These are phyloP conservation scores for Elaeis guineensis DNA, from an alignment of 176 grass and related monocot genomes.

Conservation along the genomic window DNA sequence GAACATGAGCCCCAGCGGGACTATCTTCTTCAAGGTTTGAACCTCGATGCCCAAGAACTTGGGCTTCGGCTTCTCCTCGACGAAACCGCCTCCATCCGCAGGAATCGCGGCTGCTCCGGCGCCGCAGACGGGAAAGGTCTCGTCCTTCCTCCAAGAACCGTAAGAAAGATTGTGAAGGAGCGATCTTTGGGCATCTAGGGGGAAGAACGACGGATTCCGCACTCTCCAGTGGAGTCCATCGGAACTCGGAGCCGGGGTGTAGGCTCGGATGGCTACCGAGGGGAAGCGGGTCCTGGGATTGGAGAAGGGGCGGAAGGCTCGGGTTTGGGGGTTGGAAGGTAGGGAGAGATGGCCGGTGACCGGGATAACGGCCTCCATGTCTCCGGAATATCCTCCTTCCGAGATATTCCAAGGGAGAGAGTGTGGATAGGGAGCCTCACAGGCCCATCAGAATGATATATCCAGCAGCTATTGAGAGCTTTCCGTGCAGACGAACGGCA, in stretches of 20 bases:
- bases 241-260: conserved; percentile 4
- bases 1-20: conserved; percentile 94
- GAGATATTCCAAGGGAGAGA: conserved; percentile 2
- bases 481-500: too few species aligned
- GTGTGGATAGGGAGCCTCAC: not conserved
- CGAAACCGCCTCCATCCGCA: not conserved
- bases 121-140: conserved; percentile 10
- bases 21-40: conserved; percentile 76
- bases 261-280: conserved; percentile 6
- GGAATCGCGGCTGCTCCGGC: conserved; percentile 27
- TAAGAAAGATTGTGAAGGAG: conserved; percentile 13
- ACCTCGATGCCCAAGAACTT: conserved; percentile 70
- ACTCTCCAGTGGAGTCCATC: conserved; percentile 6
- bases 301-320: not conserved
- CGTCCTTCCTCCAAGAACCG: not conserved
- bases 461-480: too few species aligned
- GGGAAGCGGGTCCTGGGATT: conserved; percentile 2
- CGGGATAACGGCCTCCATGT: conserved; percentile 24
- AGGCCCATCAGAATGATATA: not conserved
- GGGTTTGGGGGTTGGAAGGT: conserved; percentile 29
- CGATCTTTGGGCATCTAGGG: conserved; percentile 10
- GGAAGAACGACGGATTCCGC: conserved; percentile 9
- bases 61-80: conserved; percentile 20
- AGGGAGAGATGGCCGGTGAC: conserved; percentile 26
- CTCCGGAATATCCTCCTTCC: not conserved